Evolutionary conservation across 2,329 filamentous ascomycete species (phyloP).

Genomic region (Epichloe sibirici): DNA sequence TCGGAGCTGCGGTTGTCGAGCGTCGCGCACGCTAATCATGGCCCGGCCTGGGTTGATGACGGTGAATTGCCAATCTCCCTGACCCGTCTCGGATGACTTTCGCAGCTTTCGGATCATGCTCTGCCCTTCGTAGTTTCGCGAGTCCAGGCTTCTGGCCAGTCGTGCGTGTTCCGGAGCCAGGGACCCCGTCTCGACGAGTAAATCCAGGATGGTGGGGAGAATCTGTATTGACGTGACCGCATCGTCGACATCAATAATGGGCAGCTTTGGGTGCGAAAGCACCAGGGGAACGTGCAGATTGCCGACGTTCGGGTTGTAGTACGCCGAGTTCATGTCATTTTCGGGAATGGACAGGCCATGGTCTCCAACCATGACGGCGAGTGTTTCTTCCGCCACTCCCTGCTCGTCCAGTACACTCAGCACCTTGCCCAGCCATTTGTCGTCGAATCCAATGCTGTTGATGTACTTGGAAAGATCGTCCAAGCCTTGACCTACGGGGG

Average conservation of each 20-base stretch:
- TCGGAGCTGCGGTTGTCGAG: constrained; percentile 16
- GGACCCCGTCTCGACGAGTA: constrained; percentile 21
- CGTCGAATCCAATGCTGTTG: constrained; percentile 21
- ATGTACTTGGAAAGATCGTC: constrained; percentile 22
- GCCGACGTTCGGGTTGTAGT: constrained; percentile 22
- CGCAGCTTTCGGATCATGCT: constrained; percentile 20
- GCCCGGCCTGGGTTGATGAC: constrained; percentile 22
- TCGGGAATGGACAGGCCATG: constrained; percentile 22
- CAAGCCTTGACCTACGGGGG: constrained; percentile 14
- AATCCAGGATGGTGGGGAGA: constrained; percentile 22
- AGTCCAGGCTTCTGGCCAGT: constrained; percentile 16
- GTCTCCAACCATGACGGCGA: constrained; percentile 21
- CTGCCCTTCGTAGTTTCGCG: constrained; percentile 22
- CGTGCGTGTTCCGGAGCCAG: constrained; percentile 15
- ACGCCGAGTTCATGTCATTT: constrained; percentile 18
- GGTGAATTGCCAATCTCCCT: constrained; percentile 22
- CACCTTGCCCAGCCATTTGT: constrained; percentile 21
- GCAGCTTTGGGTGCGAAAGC: constrained; percentile 21
- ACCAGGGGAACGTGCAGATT: constrained; percentile 21
- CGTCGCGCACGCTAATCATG: constrained; percentile 21
- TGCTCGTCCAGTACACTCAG: constrained; percentile 19
- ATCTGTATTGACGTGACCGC: constrained; percentile 21
- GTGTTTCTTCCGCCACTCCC: constrained; percentile 20
- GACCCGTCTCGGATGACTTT: constrained; percentile 9
- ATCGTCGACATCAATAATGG: constrained; percentile 18